phyloP scores from a whole-genome alignment of 75 land plant genomes.

The Selaginella tamariscina region DNA sequence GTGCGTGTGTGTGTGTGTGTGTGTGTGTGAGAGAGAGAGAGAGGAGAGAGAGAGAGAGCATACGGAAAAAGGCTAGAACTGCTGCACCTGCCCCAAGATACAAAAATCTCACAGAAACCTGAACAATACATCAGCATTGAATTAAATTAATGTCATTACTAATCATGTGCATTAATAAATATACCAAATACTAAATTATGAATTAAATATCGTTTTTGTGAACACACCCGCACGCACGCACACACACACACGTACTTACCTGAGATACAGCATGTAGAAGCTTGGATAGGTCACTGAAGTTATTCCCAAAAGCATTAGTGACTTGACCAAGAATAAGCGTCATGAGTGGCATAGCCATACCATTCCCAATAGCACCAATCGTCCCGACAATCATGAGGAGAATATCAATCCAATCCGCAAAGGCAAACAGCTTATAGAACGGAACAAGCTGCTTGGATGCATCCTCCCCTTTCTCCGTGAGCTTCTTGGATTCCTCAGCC shows the following conservation, averaged over 20 bases:
- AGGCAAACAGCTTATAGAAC: constrained; percentile 51
- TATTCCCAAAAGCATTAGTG: constrained; percentile 53
- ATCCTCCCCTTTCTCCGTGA: neutral
- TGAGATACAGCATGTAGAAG: constrained; percentile 36
- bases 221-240: too few relatives aligned
- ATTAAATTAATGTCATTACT: too few relatives aligned
- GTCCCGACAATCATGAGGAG: constrained; percentile 58
- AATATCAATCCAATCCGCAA: constrained; percentile 50
- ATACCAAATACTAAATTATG: neutral
- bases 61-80: constrained; percentile 51
- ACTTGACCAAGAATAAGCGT: constrained; percentile 36
- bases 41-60: constrained; percentile 19
- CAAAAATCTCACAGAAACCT: constrained; percentile 62
- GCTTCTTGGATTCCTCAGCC: neutral
- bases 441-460: constrained; percentile 24
- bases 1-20: neutral
- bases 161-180: neutral
- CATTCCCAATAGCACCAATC: constrained; percentile 59
- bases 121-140: too few relatives aligned
- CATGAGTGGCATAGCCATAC: constrained; percentile 40
- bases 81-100: constrained; percentile 51
- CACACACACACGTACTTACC: too few relatives aligned
- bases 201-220: too few relatives aligned
- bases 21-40: neutral
- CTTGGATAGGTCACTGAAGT: constrained; percentile 5